Conservation (phyloP, 225 moss, liverwort and hornwort genomes). For the Takakia lepidozioides region DNA sequence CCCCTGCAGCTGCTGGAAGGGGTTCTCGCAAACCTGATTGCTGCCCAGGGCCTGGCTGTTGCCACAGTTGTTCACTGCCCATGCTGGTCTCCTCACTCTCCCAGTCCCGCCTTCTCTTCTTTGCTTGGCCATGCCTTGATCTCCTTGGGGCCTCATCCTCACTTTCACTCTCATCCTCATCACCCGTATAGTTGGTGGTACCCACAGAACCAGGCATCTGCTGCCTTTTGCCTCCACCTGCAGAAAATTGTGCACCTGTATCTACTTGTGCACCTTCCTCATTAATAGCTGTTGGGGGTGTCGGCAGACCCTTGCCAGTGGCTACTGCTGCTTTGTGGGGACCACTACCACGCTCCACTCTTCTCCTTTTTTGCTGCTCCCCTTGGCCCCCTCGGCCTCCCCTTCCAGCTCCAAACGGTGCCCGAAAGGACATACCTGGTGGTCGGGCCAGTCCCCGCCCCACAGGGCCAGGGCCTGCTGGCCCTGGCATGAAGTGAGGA, state of each 20-base stretch:
- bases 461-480: constrained; percentile 70
- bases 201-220: constrained; percentile 57
- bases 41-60: constrained; percentile 27
- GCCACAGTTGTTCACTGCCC: constrained; percentile 19
- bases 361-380: constrained; percentile 82
- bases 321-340: constrained; percentile 43
- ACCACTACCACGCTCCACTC: constrained; percentile 59
- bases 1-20: constrained; percentile 24
- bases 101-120: constrained; percentile 82
- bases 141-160: constrained; percentile 98
- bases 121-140: constrained; percentile 90
- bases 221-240: constrained; percentile 45
- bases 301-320: constrained; percentile 47
- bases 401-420: constrained; percentile 67
- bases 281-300: constrained; percentile 23
- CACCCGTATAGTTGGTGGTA: constrained; percentile 51
- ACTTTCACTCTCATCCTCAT: constrained; percentile 96
- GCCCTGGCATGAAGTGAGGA: constrained; percentile 66
- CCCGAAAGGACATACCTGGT: constrained; percentile 68
- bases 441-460: constrained; percentile 77
- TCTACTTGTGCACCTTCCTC: constrained; percentile 71
- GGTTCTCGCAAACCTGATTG: no score
- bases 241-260: constrained; percentile 39
- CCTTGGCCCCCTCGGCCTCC: constrained; percentile 67
- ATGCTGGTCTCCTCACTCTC: constrained; percentile 48